These are phyloP conservation scores for Chaetothyriales sp. DNA, from an alignment of 2,329 filamentous ascomycete genomes.

Conservation along the genomic window DNA sequence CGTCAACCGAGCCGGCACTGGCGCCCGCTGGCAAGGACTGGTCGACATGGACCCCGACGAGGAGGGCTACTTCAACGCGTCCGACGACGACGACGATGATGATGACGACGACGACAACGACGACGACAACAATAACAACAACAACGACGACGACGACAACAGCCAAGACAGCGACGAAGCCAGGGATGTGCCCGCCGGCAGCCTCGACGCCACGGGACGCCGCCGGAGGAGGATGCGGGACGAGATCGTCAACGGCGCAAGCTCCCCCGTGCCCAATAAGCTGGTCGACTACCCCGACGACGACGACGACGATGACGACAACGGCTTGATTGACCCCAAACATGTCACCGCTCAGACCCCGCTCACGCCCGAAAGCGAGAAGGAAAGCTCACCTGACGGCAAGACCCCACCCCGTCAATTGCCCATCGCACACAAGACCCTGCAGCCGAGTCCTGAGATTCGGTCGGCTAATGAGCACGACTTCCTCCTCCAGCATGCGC, in stretches of 20 bases:
- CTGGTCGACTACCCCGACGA: conserved; percentile 89
- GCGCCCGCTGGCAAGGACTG: conserved; percentile 53
- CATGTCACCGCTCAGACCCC: conserved; percentile 11
- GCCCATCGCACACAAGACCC: conserved; percentile 3
- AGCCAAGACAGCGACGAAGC: conserved; percentile 31
- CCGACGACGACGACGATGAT: conserved; percentile 72
- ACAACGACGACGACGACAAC: conserved; percentile 77
- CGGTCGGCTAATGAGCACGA: conserved; percentile 23
- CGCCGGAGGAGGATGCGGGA: conserved; percentile 12
- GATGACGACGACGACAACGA: conserved; percentile 39
- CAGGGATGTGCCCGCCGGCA: conserved; percentile 5
- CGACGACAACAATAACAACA: conserved; percentile 70
- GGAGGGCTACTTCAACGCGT: conserved; percentile 87
- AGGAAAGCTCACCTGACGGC: conserved; percentile 15
- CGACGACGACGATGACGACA: conserved; percentile 46
- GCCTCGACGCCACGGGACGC: conserved; percentile 11
- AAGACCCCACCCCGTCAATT: conserved; percentile 20
- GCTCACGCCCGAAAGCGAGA: conserved; percentile 19
- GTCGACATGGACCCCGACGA: conserved; percentile 75
- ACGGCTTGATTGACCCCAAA: conserved; percentile 51
- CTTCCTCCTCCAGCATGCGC: conserved; percentile 35
- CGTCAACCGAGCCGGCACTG: conserved; percentile 34
- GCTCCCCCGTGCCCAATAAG: conserved; percentile 51
- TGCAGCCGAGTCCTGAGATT: conserved; percentile 21
- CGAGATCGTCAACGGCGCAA: conserved; percentile 42